Evolutionary conservation across 2,329 filamentous ascomycete genomes (phyloP), one percentile per base, ranked within the genome.

Genomic region (Ceratocystis variospora): DNA sequence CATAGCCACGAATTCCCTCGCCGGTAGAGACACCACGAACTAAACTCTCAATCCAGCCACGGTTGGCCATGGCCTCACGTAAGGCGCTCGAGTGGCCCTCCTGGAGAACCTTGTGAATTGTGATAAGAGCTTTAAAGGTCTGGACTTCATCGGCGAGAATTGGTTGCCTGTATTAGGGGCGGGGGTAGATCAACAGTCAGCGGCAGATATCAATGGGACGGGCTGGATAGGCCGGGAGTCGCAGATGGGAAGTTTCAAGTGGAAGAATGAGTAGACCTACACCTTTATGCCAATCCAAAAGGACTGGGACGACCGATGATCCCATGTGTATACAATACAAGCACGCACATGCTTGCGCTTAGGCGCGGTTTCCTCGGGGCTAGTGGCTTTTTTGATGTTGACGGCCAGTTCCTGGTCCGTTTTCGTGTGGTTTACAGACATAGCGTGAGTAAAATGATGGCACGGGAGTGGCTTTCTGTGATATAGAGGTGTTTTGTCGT

Each of bases 221-320:
- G n/a, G 46, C 46, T 50, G 4, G 17, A 10, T 28, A 53, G 8
- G 8, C 48, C 17, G 63, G 53, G 62, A 65, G 57, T 57, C 64
- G 53, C 53, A 59, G 6, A 33, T 31, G n/a, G 28, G 10, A 12
- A 33, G 53, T 12, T 37, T 37, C 12, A 12, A 12, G 33, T 37
- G 12, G 33, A 37, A 37, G 8, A 37, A 12, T 37, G 33, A 10
- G 33, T 37, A 59, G 79, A 82, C 87, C 71, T 83, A 95, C 88
- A 97, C 92, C 85, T 99, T 99, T 83, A 99, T 95, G 74, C 92
- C 93, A 67, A 90, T 86, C 94, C 94, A 99, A 76, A 99, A 99
- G 74, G 92, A 90, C 74, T 86, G 82, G 53, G 92, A 96, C 70
- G 88, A 96, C 79, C 96, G 95, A 80, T 99, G 91, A 77, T 99